Evolutionary conservation across 768 basidiomycete genomes (phyloP).

Genomic region (Cystofilobasidium bisporidii): DNA sequence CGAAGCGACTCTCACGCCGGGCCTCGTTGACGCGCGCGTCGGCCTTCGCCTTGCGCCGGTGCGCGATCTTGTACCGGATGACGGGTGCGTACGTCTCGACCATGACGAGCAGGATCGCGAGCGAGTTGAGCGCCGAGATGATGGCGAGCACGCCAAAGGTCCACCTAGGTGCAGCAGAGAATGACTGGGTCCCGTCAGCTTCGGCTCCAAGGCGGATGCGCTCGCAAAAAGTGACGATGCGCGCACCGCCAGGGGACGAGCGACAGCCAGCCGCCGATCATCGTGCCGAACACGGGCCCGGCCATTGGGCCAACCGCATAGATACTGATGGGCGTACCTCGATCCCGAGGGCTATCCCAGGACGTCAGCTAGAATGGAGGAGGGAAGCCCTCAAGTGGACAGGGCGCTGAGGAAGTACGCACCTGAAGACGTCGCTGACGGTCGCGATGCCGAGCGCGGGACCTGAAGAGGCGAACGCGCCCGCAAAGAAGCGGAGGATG

Average conservation of each 20-base stretch:
- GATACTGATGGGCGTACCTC: constrained; percentile 18
- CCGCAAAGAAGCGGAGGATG: constrained; percentile 24
- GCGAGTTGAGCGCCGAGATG: constrained; percentile 11
- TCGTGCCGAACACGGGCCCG: constrained; percentile 12
- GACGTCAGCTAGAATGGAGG: not conserved
- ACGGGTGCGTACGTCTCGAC: constrained; percentile 18
- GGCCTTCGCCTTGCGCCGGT: not conserved
- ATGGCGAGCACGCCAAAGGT: constrained; percentile 22
- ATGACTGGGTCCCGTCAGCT: not conserved
- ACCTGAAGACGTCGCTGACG: constrained; percentile 17
- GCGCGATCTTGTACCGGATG: constrained; percentile 17
- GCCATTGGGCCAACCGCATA: constrained; percentile 26
- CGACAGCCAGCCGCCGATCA: constrained; percentile 21
- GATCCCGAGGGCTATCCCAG: not conserved
- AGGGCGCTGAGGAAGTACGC: not conserved
- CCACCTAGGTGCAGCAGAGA: constrained; percentile 4
- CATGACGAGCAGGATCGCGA: constrained; percentile 5
- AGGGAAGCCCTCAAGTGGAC: too few species aligned
- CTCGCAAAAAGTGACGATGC: not conserved
- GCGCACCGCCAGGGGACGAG: constrained; percentile 4
- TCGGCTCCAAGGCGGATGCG: too few species aligned
- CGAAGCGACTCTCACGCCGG: not conserved
- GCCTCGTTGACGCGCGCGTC: too few species aligned
- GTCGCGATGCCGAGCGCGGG: constrained; percentile 20
- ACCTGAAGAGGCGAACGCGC: constrained; percentile 15